Conservation (phyloP, 164 flowering plant species). For the Liriodendron chinense region DNA sequence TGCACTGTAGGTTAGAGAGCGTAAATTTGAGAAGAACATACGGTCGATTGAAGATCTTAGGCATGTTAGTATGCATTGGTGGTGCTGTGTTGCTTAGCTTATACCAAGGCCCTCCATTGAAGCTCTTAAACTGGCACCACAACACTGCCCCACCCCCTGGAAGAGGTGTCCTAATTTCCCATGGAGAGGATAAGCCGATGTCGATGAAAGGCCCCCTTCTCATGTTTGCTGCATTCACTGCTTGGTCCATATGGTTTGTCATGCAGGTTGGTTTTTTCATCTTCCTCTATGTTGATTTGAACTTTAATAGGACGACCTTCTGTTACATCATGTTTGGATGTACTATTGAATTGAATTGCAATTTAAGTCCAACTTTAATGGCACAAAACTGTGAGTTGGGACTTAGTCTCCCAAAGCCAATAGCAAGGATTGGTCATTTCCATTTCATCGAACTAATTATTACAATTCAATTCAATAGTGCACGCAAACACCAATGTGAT, state of each 20-base stretch:
- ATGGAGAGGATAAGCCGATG: not conserved
- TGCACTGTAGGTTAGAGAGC: slow-evolving; percentile 14
- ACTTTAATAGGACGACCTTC: too few relatives aligned
- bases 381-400: too few relatives aligned
- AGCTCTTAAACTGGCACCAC: slow-evolving; percentile 9
- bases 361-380: too few relatives aligned
- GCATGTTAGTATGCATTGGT: slow-evolving; percentile 20
- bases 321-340: too few relatives aligned
- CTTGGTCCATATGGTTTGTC: slow-evolving; percentile 23
- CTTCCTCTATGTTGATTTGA: not conserved
- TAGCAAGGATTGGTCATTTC: not conserved
- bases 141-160: not conserved
- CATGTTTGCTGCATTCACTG: slow-evolving; percentile 5
- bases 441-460: not conserved
- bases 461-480: not conserved
- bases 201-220: slow-evolving; percentile 10
- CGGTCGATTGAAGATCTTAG: slow-evolving; percentile 26
- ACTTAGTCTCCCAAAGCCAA: too few relatives aligned
- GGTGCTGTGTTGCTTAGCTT: slow-evolving; percentile 28
- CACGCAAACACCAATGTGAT: not conserved
- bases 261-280: slow-evolving; percentile 13
- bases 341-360: too few relatives aligned
- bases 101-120: slow-evolving; percentile 28
- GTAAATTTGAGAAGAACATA: slow-evolving; percentile 8
- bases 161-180: not conserved